Percentiles rank a stretch among this genome's conserved stretches.
Evolutionary conservation across 345 rosid genomes (phyloP).

Genomic region (Mallotus nudiflorus): DNA sequence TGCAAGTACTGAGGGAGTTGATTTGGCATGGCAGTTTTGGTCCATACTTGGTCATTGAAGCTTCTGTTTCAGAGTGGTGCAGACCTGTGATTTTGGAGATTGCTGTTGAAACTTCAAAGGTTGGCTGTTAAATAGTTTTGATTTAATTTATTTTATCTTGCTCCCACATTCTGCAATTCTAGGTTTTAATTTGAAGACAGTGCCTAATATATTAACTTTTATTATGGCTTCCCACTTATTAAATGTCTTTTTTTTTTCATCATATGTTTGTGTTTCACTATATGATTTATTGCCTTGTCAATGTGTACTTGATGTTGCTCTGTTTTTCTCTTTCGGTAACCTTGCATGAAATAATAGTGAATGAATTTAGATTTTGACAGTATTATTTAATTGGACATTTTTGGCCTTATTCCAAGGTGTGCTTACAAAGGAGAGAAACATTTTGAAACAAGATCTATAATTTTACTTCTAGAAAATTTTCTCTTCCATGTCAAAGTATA

Average conservation of each 20-base stretch:
- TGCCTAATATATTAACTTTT: background rate
- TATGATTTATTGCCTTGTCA: background rate
- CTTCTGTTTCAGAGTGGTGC: background rate
- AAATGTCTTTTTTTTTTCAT: background rate
- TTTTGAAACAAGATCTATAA: background rate
- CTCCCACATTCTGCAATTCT: background rate
- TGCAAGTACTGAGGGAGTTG: slow-evolving; percentile 14
- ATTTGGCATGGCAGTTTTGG: slow-evolving; percentile 10
- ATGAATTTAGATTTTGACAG: background rate
- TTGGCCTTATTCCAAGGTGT: background rate
- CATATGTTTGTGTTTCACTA: background rate
- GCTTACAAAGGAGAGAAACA: background rate
- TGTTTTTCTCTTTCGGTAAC: background rate
- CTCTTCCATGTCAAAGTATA: background rate
- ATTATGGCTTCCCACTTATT: background rate
- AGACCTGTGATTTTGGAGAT: slow-evolving; percentile 9
- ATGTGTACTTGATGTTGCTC: background rate
- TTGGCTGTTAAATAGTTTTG: slow-evolving; percentile 10
- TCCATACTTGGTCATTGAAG: slow-evolving; percentile 9
- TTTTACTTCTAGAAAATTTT: background rate
- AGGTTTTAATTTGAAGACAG: background rate
- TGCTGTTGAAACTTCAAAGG: slow-evolving; percentile 22
- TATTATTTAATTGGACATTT: background rate
- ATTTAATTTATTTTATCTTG: background rate
- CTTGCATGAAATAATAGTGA: background rate